These are phyloP conservation scores for Leucaena leucocephala DNA, from an alignment of 306 rosid species.

Conservation along the genomic window DNA sequence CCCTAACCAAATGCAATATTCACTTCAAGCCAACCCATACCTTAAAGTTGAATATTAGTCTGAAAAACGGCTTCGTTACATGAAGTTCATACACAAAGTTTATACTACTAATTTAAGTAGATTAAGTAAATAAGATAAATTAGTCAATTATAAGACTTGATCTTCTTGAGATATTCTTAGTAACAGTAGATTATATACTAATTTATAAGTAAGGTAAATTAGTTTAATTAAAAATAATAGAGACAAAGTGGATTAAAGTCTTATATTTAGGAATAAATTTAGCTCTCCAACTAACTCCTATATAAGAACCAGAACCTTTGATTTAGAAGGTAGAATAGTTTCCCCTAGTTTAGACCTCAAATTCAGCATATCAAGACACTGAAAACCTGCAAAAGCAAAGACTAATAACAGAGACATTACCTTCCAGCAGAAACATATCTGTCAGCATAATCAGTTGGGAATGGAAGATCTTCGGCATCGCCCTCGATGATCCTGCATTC, in stretches of 20 bases:
- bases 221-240: too few relatives aligned
- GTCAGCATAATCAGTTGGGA: slow-evolving; percentile 79
- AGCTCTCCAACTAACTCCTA: too few relatives aligned
- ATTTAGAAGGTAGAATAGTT: neutral
- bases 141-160: too few relatives aligned
- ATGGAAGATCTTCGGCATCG: slow-evolving; percentile 83
- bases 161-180: too few relatives aligned
- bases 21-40: neutral
- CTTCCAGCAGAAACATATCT: slow-evolving; percentile 91
- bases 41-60: slow-evolving; percentile 3
- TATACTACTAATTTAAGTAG: too few relatives aligned
- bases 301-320: too few relatives aligned
- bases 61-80: neutral
- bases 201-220: too few relatives aligned
- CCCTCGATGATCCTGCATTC: slow-evolving; percentile 85
- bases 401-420: slow-evolving; percentile 31
- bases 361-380: neutral
- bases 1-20: slow-evolving; percentile 19
- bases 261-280: too few relatives aligned
- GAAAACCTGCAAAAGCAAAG: neutral
- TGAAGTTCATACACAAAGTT: neutral
- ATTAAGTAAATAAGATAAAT: too few relatives aligned
- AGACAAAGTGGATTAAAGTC: too few relatives aligned
- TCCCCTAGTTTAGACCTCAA: neutral
- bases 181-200: too few relatives aligned